Percentiles rank a stretch among this genome's conserved stretches.
These are phyloP conservation scores for Bauhinia variegata DNA, from an alignment of 306 rosid genomes.

Conservation along the genomic window DNA sequence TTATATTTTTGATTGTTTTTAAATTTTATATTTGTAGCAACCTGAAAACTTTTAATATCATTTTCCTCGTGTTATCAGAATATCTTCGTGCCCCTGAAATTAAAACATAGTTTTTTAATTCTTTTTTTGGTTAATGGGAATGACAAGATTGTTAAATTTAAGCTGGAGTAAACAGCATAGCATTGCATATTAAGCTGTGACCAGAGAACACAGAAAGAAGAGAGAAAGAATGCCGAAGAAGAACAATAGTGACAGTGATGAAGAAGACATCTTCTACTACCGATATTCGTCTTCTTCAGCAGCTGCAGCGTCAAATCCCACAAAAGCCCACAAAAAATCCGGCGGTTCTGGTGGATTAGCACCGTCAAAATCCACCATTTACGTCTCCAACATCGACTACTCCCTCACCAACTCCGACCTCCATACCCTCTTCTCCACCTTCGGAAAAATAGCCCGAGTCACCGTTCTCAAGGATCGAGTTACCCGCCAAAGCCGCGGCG, in stretches of 20 bases:
- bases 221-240: slow-evolving; percentile 33
- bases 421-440: slow-evolving; percentile 83
- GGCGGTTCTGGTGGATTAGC: slow-evolving; percentile 56
- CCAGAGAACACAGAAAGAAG: not conserved
- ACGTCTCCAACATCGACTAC: slow-evolving; percentile 81
- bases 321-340: not conserved
- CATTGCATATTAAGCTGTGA: no score
- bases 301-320: slow-evolving; percentile 15
- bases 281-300: slow-evolving; percentile 58
- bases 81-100: no score
- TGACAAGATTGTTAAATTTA: no score
- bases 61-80: no score
- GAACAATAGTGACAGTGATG: slow-evolving; percentile 52
- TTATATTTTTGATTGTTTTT: no score
- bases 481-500: slow-evolving; percentile 84
- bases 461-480: slow-evolving; percentile 82
- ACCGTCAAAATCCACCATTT: slow-evolving; percentile 84
- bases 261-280: slow-evolving; percentile 77
- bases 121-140: no score
- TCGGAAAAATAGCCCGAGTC: slow-evolving; percentile 86
- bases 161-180: no score
- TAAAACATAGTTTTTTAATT: no score
- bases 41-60: no score
- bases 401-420: slow-evolving; percentile 90
- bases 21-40: no score